A percentile compares a stretch with the other conserved stretches of the same genome.
phyloP scores from a whole-genome alignment of 2,329 filamentous ascomycete species.

The Colletotrichum sp. region DNA sequence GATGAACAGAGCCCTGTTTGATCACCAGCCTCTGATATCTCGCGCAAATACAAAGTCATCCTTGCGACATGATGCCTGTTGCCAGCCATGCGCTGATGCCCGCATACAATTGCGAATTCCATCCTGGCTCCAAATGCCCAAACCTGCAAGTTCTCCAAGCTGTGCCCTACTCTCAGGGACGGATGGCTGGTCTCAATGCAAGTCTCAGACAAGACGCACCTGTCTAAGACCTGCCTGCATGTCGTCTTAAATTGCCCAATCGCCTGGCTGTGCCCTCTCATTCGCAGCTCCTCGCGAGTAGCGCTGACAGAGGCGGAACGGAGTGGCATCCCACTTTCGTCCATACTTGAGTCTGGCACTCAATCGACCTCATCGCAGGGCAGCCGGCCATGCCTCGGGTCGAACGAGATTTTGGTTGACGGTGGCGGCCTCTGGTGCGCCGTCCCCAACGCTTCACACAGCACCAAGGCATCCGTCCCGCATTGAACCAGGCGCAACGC shows the following conservation, averaged over 20 bases:
- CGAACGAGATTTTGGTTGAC: neutral
- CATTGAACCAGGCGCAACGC: neutral
- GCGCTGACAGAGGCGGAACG: neutral
- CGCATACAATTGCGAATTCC: neutral
- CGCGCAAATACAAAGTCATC: neutral
- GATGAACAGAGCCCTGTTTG: neutral
- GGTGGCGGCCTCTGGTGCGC: neutral
- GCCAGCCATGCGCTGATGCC: neutral
- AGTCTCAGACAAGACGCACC: slow-evolving; percentile 10
- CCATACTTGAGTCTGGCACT: neutral
- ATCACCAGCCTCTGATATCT: neutral
- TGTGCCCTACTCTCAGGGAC: slow-evolving; percentile 1
- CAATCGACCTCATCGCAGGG: neutral
- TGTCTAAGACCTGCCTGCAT: slow-evolving; percentile 4
- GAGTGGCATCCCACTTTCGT: neutral
- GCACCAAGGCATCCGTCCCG: neutral
- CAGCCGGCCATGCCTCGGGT: neutral
- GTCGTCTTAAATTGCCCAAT: neutral
- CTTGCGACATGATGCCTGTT: neutral
- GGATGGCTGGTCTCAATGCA: neutral
- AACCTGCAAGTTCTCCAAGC: neutral
- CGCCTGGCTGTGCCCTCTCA: neutral
- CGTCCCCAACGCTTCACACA: neutral
- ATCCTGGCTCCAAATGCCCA: neutral
- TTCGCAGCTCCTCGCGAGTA: neutral